Base-by-base conservation (phyloP, 768 basidiomycete genomes). In the Tricholoma matsutake region DNA sequence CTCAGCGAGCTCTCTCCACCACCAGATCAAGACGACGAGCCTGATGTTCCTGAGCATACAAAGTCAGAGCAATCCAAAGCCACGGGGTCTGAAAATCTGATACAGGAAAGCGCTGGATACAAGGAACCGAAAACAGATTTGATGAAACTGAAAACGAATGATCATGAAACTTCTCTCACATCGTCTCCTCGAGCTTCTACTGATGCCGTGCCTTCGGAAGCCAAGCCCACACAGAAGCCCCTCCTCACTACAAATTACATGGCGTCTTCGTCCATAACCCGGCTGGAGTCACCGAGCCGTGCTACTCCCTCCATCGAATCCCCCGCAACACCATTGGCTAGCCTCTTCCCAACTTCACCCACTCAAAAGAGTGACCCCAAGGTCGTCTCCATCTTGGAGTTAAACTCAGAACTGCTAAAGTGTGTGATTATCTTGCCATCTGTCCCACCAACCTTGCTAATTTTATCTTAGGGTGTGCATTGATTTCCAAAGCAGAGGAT, bases 1-100 rank as follows among this genome's bases (percentile, higher is more conserved):
- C 83, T 92, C 69, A 91, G 87, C 64, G 89, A 91, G 63, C 83
- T 91, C 25, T 89, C 89, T 7, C 86, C 88, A 1, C 81, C 86
- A 0, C 84, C 86, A 41, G 84, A 85, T 66, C 76, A 78, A 22
- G 84, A 85, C 52, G 84, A 84, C 28, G 73, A 76, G 14, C 77
- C 79, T 3, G 73, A 74, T 56, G 74, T 78, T 39, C 61, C 39
- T 5, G 58, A 63, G 45, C 64, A 63, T 39, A 16, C 4, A 13
- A 39, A 39, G 14, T 5, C 37, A 39, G 37, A 39, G 0, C 61
- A 66, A 41, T 56, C 72, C 75, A 34, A 69, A 71, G 54, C 70
- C 65, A 31, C 64, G 65, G n/a, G 60, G 14, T 58, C 59, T 35
- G 59, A 63, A 28, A 59, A 55, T 28, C 28, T 61, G 37, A 47